Evolutionary conservation across 768 basidiomycete genomes (phyloP).

Genomic region (Serendipita indica): DNA sequence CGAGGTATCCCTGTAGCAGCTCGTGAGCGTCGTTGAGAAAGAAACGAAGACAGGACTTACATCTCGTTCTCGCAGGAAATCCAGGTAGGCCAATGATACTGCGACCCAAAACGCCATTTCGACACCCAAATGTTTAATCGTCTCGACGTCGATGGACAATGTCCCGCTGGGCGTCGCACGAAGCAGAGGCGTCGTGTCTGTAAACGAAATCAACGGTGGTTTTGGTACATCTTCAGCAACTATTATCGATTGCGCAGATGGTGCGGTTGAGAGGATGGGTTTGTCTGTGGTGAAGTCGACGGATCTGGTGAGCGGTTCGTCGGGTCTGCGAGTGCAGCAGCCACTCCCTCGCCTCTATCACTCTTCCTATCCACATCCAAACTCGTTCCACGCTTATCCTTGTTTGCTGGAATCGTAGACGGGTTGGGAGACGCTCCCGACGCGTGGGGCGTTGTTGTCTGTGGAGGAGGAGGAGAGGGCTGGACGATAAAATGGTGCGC

Average conservation of each 20-base stretch:
- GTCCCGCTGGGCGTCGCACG: neutral
- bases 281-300: neutral
- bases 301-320: neutral
- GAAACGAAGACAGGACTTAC: neutral
- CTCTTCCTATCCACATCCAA: neutral
- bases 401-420: neutral
- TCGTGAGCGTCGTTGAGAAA: neutral
- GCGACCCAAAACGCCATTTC: neutral
- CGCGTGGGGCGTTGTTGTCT: no score
- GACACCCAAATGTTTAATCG: neutral
- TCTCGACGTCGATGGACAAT: neutral
- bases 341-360: neutral
- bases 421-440: no score
- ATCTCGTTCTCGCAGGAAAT: neutral
- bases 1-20: neutral
- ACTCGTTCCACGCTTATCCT: neutral
- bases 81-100: neutral
- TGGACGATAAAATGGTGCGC: neutral
- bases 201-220: neutral
- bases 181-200: neutral
- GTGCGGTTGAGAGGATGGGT: no score
- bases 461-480: no score
- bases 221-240: neutral
- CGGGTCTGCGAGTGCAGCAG: neutral
- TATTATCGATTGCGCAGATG: neutral